Base-by-base conservation (phyloP, 2,329 filamentous ascomycete species). In the Fusarium torreyae region DNA sequence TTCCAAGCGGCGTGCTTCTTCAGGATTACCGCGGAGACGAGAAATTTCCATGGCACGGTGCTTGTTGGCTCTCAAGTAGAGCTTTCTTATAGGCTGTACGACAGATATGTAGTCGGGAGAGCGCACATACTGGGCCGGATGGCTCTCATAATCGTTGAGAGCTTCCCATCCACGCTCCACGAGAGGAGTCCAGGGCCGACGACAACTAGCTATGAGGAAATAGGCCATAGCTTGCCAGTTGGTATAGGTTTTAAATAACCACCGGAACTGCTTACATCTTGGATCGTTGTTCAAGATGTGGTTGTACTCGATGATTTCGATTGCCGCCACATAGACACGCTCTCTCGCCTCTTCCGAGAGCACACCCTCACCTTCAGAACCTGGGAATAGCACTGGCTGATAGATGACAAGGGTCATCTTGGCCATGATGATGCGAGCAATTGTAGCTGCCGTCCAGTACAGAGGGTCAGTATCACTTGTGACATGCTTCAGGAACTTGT, bases 401-500 rank as follows among this genome's bases (percentile, higher is more conserved):
- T 95, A 92, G 4, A 93, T 86, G 63, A 94, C 86, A 36, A 96
- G 84, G 81, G 90, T 93, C 83, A 94, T 89, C 79, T 94, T 95
- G 48, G 90, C 89, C 80, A 94, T 87, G 66, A 94, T 89, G 33
- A 95, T 83, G 11, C 91, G 87, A 5, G 88, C 86, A 24, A 93
- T 84, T 28, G 91, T 91, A 6, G 88, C 89, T 9, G 87, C 87
- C 26, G 92, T 87, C 89, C 91, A 93, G 66, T 89, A 89, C 2
- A 93, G 80, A 1, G 86, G 83, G 45, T 87, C 77, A 66, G 71
- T 80, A 43, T 81, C 76, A 74, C 84, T 82, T 57, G 86, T 78
- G 52, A 84, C 85, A 58, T 89, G 81, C 38, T 79, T 79, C 20
- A 89, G 78, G 68, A 88, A 89, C 55, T 84, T 84, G 39, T 84